Conservation (phyloP, 2,329 filamentous ascomycete genomes). For the Colletotrichum lindemuthianum region DNA sequence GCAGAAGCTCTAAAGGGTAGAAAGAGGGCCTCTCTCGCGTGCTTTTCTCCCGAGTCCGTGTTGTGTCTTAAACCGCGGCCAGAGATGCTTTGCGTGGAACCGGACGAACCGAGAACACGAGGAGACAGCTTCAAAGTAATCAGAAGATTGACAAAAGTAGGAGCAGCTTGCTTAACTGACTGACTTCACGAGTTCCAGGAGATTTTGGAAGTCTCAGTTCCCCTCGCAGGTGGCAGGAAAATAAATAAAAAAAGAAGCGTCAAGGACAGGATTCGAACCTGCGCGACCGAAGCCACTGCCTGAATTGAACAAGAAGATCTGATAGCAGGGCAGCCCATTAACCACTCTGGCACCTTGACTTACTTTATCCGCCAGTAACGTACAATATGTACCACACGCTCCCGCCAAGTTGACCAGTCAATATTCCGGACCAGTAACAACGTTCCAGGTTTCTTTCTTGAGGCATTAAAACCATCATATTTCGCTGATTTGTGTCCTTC, state of each 20-base stretch:
- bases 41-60: neutral
- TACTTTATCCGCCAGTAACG: fast-evolving
- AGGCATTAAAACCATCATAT: no score
- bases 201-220: no score
- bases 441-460: fast-evolving
- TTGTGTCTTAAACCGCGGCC: neutral
- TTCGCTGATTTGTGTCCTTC: no score
- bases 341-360: slow-evolving; percentile 36
- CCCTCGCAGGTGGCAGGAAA: neutral
- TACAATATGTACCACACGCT: fast-evolving
- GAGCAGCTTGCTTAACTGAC: no score
- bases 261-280: slow-evolving; percentile 37
- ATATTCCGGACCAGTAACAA: no score
- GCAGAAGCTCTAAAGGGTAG: neutral
- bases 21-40: neutral
- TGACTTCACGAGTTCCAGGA: no score
- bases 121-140: no score
- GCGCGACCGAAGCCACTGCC: slow-evolving; percentile 36
- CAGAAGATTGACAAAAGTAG: no score
- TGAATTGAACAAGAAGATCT: neutral
- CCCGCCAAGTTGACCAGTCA: no score
- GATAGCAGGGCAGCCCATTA: slow-evolving; percentile 36
- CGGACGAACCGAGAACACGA: no score
- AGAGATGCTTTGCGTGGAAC: no score
- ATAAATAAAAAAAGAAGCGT: neutral